A percentile compares a stretch with the other conserved stretches of the same genome.
Conservation (phyloP, 2,329 filamentous ascomycete species). For the Ceratocystis eucalypticola region DNA sequence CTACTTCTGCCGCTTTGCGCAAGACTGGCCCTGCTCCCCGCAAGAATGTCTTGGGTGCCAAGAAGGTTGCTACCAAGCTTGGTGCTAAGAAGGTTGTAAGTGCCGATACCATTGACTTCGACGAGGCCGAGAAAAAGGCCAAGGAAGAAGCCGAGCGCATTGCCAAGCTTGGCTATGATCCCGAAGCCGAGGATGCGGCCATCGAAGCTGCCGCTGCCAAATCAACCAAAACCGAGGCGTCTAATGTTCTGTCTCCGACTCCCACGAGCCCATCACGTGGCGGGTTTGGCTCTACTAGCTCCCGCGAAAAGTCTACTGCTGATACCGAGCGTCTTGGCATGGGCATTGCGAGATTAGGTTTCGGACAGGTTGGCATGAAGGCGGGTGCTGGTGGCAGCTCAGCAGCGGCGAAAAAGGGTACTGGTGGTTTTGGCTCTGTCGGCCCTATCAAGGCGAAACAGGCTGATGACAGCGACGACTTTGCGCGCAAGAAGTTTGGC, state of each 20-base stretch:
- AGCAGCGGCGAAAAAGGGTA: conserved; percentile 54
- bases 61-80: conserved; percentile 66
- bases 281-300: conserved; percentile 48
- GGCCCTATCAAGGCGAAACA: conserved; percentile 54
- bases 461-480: conserved; percentile 62
- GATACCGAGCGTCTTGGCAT: conserved; percentile 85
- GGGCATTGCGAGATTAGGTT: conserved; percentile 73
- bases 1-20: conserved; percentile 66
- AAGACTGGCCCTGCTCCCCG: conserved; percentile 57
- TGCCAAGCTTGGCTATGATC: conserved; percentile 88
- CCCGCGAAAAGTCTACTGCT: conserved; percentile 50
- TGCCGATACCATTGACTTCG: conserved; percentile 76
- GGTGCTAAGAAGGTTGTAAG: conserved; percentile 77
- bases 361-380: conserved; percentile 63
- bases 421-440: conserved; percentile 76
- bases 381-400: conserved; percentile 39
- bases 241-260: conserved; percentile 57
- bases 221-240: conserved; percentile 38
- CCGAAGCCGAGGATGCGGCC: conserved; percentile 60
- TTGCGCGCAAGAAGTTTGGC: conserved; percentile 79
- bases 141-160: conserved; percentile 96
- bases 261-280: conserved; percentile 54
- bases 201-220: conserved; percentile 49
- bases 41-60: conserved; percentile 79
- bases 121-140: conserved; percentile 91